These are phyloP conservation scores for Boeremia lycopersici DNA, from an alignment of 2,329 filamentous ascomycete species.

Conservation along the genomic window DNA sequence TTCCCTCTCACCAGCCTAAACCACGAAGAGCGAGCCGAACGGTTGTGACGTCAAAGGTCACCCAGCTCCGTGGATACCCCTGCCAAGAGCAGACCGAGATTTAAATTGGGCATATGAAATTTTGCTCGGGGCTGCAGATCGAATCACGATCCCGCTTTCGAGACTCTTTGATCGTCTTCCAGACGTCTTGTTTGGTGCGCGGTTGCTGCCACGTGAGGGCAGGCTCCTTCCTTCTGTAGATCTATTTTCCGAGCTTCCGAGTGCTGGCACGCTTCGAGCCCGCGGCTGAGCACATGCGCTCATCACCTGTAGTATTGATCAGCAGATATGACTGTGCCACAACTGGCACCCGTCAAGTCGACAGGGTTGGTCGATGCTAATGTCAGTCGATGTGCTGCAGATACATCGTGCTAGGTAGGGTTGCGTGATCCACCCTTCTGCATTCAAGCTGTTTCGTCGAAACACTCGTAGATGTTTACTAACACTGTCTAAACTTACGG, in stretches of 20 bases:
- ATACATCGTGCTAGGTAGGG: no score
- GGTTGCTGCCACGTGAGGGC: neutral
- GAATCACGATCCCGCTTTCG: conserved; percentile 1
- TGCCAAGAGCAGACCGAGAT: conserved; percentile 12
- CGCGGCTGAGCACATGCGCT: neutral
- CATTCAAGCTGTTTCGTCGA: no score
- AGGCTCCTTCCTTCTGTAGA: neutral
- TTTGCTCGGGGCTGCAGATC: conserved; percentile 7
- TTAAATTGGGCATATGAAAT: conserved; percentile 2
- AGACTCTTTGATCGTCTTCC: conserved; percentile 2
- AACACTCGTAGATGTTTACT: no score
- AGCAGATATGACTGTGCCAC: no score
- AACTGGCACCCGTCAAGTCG: no score
- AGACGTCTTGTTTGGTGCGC: neutral
- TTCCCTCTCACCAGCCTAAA: conserved; percentile 1
- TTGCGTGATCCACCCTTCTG: no score
- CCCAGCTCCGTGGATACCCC: neutral
- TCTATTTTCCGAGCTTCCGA: neutral
- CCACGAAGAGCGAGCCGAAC: neutral
- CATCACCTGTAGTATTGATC: no score
- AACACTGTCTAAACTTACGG: no score
- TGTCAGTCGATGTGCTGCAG: no score
- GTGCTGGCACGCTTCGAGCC: neutral
- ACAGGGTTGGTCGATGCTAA: no score
- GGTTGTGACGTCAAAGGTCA: conserved; percentile 11